These are phyloP conservation scores for Metschnikowia anglica DNA, from an alignment of 805 yeast genomes.

Conservation along the genomic window DNA sequence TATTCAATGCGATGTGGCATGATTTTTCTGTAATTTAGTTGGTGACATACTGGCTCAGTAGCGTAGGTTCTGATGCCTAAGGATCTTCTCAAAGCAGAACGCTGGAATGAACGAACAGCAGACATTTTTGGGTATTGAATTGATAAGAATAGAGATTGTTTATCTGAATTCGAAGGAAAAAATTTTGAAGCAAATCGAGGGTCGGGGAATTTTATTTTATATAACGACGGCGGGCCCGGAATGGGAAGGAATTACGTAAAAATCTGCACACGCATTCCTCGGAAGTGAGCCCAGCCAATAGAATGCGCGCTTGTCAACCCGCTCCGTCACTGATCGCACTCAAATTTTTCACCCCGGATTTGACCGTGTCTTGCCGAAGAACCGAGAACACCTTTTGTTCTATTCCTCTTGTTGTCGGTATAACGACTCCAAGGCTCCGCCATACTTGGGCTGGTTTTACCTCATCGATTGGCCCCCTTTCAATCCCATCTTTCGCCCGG, in stretches of 20 bases:
- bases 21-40: background rate
- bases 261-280: conserved; percentile 19
- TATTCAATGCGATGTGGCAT: conserved; percentile 3
- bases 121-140: conserved; percentile 25
- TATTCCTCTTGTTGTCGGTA: background rate
- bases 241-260: conserved; percentile 15
- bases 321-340: conserved; percentile 9
- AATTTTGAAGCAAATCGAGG: conserved; percentile 7
- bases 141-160: conserved; percentile 9
- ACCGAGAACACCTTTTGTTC: no score
- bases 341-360: conserved; percentile 11
- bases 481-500: background rate
- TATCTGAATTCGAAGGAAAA: conserved; percentile 13
- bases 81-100: conserved; percentile 30
- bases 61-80: conserved; percentile 23
- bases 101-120: conserved; percentile 38
- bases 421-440: background rate
- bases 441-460: no score
- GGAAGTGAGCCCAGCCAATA: conserved; percentile 12
- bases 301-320: conserved; percentile 1
- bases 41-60: conserved; percentile 26
- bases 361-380: conserved; percentile 4
- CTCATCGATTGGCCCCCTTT: background rate
- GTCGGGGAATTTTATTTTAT: conserved; percentile 11
- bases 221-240: conserved; percentile 14